These are phyloP conservation scores for Eucalyptus shirleyi DNA, from an alignment of 345 rosid genomes.

Conservation along the genomic window DNA sequence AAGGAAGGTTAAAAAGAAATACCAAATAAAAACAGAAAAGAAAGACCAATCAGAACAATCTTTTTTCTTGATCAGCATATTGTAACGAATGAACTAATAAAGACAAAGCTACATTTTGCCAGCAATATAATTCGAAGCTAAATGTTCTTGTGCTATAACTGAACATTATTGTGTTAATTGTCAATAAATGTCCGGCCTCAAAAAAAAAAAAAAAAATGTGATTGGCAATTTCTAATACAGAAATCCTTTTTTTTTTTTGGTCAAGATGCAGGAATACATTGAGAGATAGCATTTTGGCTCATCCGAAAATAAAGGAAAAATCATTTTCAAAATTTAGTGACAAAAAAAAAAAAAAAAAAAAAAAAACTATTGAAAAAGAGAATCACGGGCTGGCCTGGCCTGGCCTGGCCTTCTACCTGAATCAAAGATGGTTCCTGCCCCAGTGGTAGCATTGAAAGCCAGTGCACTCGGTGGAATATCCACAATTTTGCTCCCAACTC, in stretches of 20 bases:
- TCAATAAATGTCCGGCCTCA: neutral
- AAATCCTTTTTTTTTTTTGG: neutral
- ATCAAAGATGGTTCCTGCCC: conserved; percentile 90
- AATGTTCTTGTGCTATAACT: neutral
- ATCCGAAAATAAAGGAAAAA: neutral
- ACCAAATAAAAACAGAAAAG: neutral
- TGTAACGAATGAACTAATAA: too few relatives aligned
- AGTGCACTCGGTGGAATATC: conserved; percentile 58
- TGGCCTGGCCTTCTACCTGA: conserved; percentile 37
- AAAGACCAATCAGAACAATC: neutral
- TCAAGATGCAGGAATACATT: neutral
- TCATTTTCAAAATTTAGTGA: neutral
- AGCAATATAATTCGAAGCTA: neutral
- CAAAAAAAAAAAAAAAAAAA: neutral
- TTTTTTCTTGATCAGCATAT: neutral
- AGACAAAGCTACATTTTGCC: too few relatives aligned
- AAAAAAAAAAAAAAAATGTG: neutral
- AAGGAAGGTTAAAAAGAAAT: neutral
- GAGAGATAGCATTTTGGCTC: neutral
- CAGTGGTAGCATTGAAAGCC: conserved; percentile 63
- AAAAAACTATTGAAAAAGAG: neutral
- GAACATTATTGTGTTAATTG: neutral
- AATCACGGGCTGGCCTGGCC: neutral
- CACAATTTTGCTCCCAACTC: conserved; percentile 62
- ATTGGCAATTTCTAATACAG: neutral